Evolutionary conservation across 2,329 filamentous ascomycete genomes (phyloP), one percentile per base, ranked within the genome.

Genomic region (Apiospora rasikravindrae): DNA sequence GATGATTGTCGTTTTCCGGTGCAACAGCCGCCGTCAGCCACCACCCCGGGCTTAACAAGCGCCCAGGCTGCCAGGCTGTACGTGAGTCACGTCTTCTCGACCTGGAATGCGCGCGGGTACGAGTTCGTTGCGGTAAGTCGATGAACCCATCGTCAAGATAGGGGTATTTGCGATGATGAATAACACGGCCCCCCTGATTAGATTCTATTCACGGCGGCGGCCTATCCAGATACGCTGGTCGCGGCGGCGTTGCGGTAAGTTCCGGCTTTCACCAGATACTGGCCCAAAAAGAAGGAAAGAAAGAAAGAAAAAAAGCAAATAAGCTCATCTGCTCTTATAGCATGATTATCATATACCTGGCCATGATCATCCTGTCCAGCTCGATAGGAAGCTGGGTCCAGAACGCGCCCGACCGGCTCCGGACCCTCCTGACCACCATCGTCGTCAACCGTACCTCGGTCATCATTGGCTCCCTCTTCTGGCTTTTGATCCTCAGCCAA

Each of bases 21-120:
- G 29, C 16, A 40, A 64, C 57, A 14, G 24, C 16, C 14, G 57
- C 64, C 33, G 53, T 22, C 19, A 64, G 53, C 33, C 49, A n/a
- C 26, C 11, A 66, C 33, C 29, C 40, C 73, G 14, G 72, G 75
- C 19, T 78, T 83, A 73, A 81, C 77, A 19, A 78, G 76, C 73
- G 74, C 79, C 7, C 82, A 84, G 70, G 82, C 82, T 7, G 76
- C 77, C 49, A 81, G 81, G 71, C 77, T 89, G 8, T 90, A 89
- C 73, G 77, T 85, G 26, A 88, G 86, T 26, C 87, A 90, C 77
- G 84, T 86, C 69, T 81, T 89, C 6, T 89, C 88, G 22, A 87
- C 87, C 51, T 89, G 87, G 87, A 90, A 89, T 77, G 85, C 86
- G 7, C 84, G 88, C 66, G 84, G 85, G 68, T 90, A 88, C 73